Conservation (phyloP, 345 rosid species). For the Hypericum perforatum region DNA sequence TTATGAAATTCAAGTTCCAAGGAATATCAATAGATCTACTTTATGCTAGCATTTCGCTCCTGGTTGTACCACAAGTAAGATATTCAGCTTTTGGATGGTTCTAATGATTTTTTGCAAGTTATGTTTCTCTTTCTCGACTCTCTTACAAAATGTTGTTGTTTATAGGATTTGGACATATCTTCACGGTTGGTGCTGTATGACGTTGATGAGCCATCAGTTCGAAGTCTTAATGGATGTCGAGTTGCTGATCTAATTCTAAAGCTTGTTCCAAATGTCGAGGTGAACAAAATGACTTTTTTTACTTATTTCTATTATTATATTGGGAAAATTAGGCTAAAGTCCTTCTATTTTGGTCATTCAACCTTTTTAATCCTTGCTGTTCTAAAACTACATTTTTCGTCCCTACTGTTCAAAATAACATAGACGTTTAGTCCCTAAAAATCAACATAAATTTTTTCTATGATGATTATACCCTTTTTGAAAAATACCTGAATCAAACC, state of each 20-base stretch:
- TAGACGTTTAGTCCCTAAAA: no score
- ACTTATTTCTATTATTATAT: no score
- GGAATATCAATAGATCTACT: constrained; percentile 91
- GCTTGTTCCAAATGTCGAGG: constrained; percentile 87
- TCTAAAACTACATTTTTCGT: no score
- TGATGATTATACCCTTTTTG: no score
- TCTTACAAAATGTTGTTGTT: constrained; percentile 10
- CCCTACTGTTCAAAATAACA: no score
- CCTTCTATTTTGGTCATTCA: no score
- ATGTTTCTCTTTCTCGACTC: constrained; percentile 3
- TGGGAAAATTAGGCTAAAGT: no score
- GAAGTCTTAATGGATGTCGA: constrained; percentile 97
- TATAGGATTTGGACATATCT: constrained; percentile 84
- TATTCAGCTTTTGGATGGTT: no score
- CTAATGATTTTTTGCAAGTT: constrained; percentile 1
- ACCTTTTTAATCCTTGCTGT: no score
- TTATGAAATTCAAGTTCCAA: constrained; percentile 86
- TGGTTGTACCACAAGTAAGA: constrained; percentile 79
- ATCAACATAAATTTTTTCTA: no score
- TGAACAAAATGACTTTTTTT: constrained; percentile 8
- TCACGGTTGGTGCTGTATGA: constrained; percentile 48
- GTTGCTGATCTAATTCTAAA: constrained; percentile 95
- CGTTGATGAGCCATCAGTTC: constrained; percentile 83
- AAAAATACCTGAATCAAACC: no score
- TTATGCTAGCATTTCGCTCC: constrained; percentile 74